These are phyloP conservation scores for Eucalyptus marginata DNA, from an alignment of 345 rosid species.

Conservation along the genomic window DNA sequence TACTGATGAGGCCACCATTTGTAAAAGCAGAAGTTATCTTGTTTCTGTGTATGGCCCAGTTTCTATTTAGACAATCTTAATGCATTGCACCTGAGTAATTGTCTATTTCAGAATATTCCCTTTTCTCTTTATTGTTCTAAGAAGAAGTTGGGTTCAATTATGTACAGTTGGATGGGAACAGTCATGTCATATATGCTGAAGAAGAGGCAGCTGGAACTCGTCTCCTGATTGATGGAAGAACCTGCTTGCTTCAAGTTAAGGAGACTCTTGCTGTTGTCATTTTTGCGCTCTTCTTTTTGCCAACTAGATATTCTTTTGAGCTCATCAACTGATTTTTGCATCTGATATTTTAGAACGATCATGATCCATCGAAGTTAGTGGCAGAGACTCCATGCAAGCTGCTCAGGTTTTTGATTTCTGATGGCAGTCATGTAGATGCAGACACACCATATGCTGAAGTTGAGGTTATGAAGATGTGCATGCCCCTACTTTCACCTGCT, in stretches of 20 bases:
- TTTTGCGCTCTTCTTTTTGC: neutral
- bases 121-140: neutral
- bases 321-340: neutral
- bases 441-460: conserved; percentile 97
- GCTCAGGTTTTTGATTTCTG: conserved; percentile 80
- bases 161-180: conserved; percentile 90
- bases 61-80: neutral
- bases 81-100: neutral
- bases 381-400: conserved; percentile 99
- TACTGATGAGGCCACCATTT: neutral
- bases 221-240: conserved; percentile 97
- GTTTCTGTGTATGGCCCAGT: neutral
- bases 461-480: conserved; percentile 99
- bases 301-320: neutral
- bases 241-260: conserved; percentile 87
- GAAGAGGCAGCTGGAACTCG: conserved; percentile 99
- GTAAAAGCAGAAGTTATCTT: neutral
- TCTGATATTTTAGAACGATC: conserved; percentile 51
- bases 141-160: neutral
- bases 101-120: neutral
- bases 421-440: conserved; percentile 87
- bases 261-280: neutral
- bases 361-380: conserved; percentile 93
- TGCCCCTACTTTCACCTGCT: conserved; percentile 99
- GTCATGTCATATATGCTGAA: conserved; percentile 98